Conservation (phyloP, 2,329 filamentous ascomycete species). For the Lasiodiplodia sp. region DNA sequence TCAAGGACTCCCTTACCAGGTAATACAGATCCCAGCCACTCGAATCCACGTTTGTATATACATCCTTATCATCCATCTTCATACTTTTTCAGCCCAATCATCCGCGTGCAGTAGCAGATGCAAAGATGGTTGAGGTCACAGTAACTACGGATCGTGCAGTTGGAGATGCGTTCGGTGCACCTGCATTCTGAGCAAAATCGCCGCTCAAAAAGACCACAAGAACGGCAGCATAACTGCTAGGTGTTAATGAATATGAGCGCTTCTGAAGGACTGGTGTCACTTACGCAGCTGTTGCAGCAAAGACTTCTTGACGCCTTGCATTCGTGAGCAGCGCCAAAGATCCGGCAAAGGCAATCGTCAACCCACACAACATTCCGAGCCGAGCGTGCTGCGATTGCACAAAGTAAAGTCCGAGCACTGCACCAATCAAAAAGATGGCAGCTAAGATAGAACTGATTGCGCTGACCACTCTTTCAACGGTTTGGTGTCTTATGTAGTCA, state of each 20-base stretch:
- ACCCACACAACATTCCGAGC: constrained; percentile 32
- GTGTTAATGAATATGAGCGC: background rate
- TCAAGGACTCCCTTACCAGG: background rate
- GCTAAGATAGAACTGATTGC: constrained; percentile 29
- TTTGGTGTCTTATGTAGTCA: background rate
- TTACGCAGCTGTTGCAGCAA: constrained; percentile 34
- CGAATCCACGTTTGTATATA: too few relatives aligned
- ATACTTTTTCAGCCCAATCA: background rate
- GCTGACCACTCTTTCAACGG: background rate
- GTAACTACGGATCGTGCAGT: background rate
- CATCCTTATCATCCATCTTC: too few relatives aligned
- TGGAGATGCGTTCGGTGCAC: background rate
- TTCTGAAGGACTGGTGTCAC: background rate
- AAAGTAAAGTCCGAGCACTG: constrained; percentile 33
- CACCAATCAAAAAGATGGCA: constrained; percentile 31
- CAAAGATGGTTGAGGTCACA: background rate
- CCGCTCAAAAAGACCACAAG: constrained; percentile 34
- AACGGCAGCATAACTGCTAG: constrained; percentile 33
- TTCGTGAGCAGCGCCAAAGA: constrained; percentile 30
- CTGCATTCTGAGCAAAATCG: constrained; percentile 30
- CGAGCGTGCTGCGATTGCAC: constrained; percentile 31
- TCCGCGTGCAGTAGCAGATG: background rate
- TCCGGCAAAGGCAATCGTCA: constrained; percentile 29
- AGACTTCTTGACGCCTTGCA: constrained; percentile 31
- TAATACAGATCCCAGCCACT: too few relatives aligned